Conservation (phyloP, 1,284 basidiomycete genomes). For the Coniophora puteana region DNA sequence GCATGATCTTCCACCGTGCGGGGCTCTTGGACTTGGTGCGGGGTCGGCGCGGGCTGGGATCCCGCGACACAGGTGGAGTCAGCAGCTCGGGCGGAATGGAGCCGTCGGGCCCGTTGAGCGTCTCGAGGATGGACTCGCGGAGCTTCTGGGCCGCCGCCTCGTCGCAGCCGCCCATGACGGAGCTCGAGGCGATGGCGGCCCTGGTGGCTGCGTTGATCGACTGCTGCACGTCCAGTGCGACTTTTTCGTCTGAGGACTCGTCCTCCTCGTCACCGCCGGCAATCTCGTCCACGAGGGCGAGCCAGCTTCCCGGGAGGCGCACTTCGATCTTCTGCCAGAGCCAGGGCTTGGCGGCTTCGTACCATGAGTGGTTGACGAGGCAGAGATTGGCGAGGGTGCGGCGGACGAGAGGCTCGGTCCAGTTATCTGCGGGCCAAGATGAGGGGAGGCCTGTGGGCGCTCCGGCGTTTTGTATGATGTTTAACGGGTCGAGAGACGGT, state of each 20-base stretch:
- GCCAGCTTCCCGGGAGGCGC: constrained; percentile 73
- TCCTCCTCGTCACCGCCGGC: constrained; percentile 68
- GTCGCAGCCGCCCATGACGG: constrained; percentile 30
- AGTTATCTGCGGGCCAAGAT: constrained; percentile 62
- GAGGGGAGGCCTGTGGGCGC: constrained; percentile 64
- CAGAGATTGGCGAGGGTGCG: constrained; percentile 64
- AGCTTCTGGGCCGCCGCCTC: constrained; percentile 46
- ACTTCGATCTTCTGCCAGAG: constrained; percentile 79
- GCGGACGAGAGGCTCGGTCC: constrained; percentile 61
- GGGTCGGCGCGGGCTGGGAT: constrained; percentile 72
- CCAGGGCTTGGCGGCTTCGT: constrained; percentile 76
- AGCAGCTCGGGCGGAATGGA: constrained; percentile 71
- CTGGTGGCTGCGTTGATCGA: constrained; percentile 61
- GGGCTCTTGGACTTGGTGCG: constrained; percentile 74
- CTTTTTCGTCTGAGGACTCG: constrained; percentile 42
- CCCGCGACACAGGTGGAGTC: constrained; percentile 72
- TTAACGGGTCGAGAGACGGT: constrained; percentile 68
- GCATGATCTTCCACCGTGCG: constrained; percentile 75
- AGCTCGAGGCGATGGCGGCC: constrained; percentile 46
- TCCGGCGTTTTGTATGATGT: too few relatives aligned
- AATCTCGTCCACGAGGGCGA: constrained; percentile 73
- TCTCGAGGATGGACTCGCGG: constrained; percentile 59
- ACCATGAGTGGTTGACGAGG: constrained; percentile 71
- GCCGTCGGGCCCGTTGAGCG: constrained; percentile 55
- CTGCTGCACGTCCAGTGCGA: constrained; percentile 58